Evolutionary conservation across 2,329 filamentous ascomycete species (phyloP).

Genomic region (Fusarium luffae): DNA sequence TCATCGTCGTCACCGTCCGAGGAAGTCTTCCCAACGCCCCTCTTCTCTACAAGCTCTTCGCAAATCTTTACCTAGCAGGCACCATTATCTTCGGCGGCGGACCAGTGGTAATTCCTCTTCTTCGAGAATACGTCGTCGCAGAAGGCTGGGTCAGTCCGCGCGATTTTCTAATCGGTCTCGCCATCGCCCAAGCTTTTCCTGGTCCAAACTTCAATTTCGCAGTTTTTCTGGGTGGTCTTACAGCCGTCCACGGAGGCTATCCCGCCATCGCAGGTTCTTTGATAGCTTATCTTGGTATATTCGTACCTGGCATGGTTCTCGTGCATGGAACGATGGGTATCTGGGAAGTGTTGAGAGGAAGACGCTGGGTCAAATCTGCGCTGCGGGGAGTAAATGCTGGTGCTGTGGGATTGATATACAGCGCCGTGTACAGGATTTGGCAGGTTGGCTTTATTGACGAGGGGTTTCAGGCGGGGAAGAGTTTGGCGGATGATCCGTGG

Average conservation of each 20-base stretch:
- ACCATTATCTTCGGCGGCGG: conserved; percentile 75
- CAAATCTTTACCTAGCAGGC: conserved; percentile 79
- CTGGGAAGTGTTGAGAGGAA: conserved; percentile 62
- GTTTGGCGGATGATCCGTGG: conserved; percentile 69
- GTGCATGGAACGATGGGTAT: conserved; percentile 65
- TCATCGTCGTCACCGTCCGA: conserved; percentile 64
- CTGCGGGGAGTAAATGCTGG: conserved; percentile 68
- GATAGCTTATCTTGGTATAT: conserved; percentile 65
- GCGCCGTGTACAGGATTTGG: conserved; percentile 72
- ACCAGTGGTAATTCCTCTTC: conserved; percentile 72
- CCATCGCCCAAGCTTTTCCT: conserved; percentile 76
- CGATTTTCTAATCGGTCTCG: conserved; percentile 78
- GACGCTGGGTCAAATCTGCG: conserved; percentile 59
- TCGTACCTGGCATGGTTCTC: conserved; percentile 60
- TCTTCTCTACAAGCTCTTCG: conserved; percentile 70
- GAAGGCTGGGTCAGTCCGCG: conserved; percentile 76
- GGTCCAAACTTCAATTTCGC: conserved; percentile 63
- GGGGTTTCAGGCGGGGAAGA: conserved; percentile 59
- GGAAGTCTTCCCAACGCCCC: conserved; percentile 55
- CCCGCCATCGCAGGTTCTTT: conserved; percentile 59
- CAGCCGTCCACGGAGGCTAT: conserved; percentile 54
- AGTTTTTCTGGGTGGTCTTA: conserved; percentile 66
- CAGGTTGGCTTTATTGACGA: conserved; percentile 69
- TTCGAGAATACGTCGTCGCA: conserved; percentile 71
- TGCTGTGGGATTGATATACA: conserved; percentile 71